A percentile compares a stretch with the other conserved stretches of the same genome.
phyloP scores from a whole-genome alignment of 1,284 basidiomycete species.

The Wolfiporia cocos region DNA sequence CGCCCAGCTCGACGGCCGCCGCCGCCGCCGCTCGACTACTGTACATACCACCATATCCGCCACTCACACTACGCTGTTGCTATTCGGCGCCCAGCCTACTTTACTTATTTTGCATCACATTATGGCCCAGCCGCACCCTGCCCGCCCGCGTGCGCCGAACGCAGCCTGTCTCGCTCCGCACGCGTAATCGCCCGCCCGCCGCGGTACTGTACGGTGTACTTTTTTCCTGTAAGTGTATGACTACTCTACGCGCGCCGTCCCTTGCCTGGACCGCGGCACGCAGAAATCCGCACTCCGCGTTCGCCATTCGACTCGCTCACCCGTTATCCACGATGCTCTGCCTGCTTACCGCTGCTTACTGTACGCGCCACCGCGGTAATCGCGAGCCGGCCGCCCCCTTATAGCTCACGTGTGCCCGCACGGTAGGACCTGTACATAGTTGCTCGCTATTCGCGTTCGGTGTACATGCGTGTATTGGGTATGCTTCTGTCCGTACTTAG shows the following conservation, averaged over 20 bases:
- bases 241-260: conserved; percentile 2
- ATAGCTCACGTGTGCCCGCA: no score
- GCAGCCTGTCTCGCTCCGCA: conserved; percentile 6
- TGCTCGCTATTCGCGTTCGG: conserved; percentile 3
- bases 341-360: no score
- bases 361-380: no score
- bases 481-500: no score
- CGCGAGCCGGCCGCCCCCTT: no score
- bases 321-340: background rate
- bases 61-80: no score
- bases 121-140: conserved; percentile 2
- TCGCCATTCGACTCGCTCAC: conserved; percentile 1
- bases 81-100: conserved; percentile 3
- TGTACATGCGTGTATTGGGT: conserved; percentile 8
- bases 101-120: conserved; percentile 9
- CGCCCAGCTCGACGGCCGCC: no score
- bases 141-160: conserved; percentile 5
- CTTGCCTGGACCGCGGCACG: no score
- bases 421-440: conserved; percentile 7
- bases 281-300: no score
- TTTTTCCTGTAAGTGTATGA: conserved; percentile 5
- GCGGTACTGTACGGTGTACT: conserved; percentile 2
- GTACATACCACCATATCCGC: no score
- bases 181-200: background rate
- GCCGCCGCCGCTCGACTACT: no score